Percentiles rank a stretch among this genome's conserved stretches.
These are phyloP conservation scores for Aspergillus pseudoterreus DNA, from an alignment of 2,329 filamentous ascomycete species.

Conservation along the genomic window DNA sequence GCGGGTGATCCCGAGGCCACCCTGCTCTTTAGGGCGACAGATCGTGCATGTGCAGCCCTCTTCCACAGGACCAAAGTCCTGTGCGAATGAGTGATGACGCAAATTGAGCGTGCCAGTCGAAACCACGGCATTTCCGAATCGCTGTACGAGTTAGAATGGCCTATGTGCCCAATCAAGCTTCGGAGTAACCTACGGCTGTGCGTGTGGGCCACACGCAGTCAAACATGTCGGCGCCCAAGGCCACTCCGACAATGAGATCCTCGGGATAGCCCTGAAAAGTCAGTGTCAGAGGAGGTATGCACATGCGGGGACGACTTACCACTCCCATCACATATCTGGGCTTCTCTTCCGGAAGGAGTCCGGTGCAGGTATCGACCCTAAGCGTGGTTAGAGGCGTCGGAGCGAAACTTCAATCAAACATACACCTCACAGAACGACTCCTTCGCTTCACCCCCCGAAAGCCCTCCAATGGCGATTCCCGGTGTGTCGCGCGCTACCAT, in stretches of 20 bases:
- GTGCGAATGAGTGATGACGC: conserved; percentile 68
- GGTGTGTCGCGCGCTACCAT: conserved; percentile 92
- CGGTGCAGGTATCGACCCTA: conserved; percentile 76
- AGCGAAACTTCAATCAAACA: conserved; percentile 1
- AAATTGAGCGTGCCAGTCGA: conserved; percentile 78
- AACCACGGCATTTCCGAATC: conserved; percentile 93
- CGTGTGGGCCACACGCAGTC: conserved; percentile 98
- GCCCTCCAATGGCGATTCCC: conserved; percentile 90
- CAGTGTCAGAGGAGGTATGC: conserved; percentile 17
- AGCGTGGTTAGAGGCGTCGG: not conserved
- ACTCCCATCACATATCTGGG: conserved; percentile 99
- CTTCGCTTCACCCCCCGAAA: conserved; percentile 94
- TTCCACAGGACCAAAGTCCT: conserved; percentile 81
- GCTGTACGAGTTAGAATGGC: conserved; percentile 34
- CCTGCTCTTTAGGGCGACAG: conserved; percentile 64
- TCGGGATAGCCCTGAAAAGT: conserved; percentile 74
- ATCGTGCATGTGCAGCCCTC: conserved; percentile 75
- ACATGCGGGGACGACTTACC: conserved; percentile 36
- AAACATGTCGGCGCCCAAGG: conserved; percentile 97
- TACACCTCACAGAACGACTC: conserved; percentile 82
- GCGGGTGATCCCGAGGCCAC: conserved; percentile 75
- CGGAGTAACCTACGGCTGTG: conserved; percentile 62
- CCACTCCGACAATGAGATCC: conserved; percentile 88
- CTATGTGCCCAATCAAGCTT: not conserved
- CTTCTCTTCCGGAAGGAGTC: conserved; percentile 79